A percentile compares a stretch with the other conserved stretches of the same genome.
phyloP scores from a whole-genome alignment of 805 yeast species.

The Sporopachydermia lactativora region DNA sequence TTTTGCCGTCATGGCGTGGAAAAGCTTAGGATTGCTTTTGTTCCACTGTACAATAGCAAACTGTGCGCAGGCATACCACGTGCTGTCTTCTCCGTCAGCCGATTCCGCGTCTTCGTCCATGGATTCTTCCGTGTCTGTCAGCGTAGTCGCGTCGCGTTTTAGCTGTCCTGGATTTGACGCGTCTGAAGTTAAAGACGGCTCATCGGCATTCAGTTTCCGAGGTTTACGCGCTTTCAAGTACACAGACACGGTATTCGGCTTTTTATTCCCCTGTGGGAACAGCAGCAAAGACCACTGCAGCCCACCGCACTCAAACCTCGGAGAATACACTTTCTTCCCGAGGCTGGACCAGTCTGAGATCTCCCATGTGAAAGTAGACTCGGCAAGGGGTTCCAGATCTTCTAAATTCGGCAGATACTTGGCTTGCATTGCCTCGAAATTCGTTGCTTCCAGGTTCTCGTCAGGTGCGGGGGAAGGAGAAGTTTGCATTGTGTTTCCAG shows the following conservation, averaged over 20 bases:
- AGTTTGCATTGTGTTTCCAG: no score
- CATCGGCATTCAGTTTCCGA: neutral
- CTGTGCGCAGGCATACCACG: conserved; percentile 87
- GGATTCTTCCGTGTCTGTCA: conserved; percentile 15
- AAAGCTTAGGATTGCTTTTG: conserved; percentile 53
- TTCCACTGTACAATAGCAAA: conserved; percentile 78
- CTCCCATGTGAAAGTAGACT: conserved; percentile 30
- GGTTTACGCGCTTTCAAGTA: conserved; percentile 58
- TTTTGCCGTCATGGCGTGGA: conserved; percentile 46
- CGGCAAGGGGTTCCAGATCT: conserved; percentile 6
- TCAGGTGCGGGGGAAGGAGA: neutral
- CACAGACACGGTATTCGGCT: conserved; percentile 42
- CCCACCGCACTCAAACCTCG: conserved; percentile 42
- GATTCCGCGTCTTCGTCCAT: conserved; percentile 25
- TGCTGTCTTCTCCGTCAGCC: conserved; percentile 13
- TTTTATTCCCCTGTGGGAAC: conserved; percentile 62
- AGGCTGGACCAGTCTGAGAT: conserved; percentile 33
- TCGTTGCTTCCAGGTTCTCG: neutral
- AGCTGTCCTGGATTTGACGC: conserved; percentile 14
- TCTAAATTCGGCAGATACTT: conserved; percentile 6
- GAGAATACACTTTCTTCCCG: conserved; percentile 25
- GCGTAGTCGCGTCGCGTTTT: conserved; percentile 17
- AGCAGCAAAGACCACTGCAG: conserved; percentile 56
- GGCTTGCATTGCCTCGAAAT: conserved; percentile 1
- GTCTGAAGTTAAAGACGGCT: neutral